Percentiles rank a stretch among this genome's conserved stretches.
Conservation (phyloP, 768 basidiomycete species). For the Termitomyces eurrhizus region DNA sequence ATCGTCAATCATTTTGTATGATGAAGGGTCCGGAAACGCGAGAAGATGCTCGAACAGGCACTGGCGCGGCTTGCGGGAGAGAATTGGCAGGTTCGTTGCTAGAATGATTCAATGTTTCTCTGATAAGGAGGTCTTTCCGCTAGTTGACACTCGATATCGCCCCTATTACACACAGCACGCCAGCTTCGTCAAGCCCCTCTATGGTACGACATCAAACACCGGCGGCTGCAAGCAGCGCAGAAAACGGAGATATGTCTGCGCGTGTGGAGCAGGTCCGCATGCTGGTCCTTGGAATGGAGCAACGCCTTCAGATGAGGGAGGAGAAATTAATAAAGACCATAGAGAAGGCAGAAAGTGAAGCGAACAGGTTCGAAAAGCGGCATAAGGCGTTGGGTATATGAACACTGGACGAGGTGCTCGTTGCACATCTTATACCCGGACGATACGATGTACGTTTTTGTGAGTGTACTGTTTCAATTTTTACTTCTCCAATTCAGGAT, state of each 20-base stretch:
- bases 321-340: conserved; percentile 16
- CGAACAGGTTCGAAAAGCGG: conserved; percentile 14
- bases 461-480: neutral
- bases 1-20: neutral
- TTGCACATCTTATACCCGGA: neutral
- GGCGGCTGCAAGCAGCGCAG: conserved; percentile 6
- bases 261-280: conserved; percentile 19
- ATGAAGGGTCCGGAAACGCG: conserved; percentile 56
- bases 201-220: conserved; percentile 26
- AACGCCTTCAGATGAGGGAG: conserved; percentile 20
- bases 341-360: conserved; percentile 17
- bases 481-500: neutral
- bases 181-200: conserved; percentile 30
- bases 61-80: conserved; percentile 68
- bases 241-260: conserved; percentile 5
- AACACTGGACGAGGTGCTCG: neutral
- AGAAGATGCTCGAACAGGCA: conserved; percentile 74
- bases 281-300: conserved; percentile 21
- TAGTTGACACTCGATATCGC: conserved; percentile 32
- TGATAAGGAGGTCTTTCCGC: neutral
- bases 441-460: neutral
- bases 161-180: conserved; percentile 12
- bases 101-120: conserved; percentile 2
- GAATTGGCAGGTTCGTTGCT: conserved; percentile 69
- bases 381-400: conserved; percentile 5